Conservation (phyloP, 345 rosid genomes). For the Mangifera indica region DNA sequence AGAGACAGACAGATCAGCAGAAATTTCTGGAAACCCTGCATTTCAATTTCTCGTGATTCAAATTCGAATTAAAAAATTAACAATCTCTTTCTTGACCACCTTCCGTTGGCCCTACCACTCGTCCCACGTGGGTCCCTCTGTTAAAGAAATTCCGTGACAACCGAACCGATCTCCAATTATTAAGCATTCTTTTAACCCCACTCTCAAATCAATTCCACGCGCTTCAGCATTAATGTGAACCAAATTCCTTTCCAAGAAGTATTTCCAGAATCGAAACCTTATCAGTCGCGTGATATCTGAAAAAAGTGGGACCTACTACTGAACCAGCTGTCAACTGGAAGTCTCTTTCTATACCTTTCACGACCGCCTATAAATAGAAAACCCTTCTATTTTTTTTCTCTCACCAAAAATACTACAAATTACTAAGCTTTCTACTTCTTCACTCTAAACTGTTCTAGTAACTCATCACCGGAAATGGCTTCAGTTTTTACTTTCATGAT, state of each 20-base stretch:
- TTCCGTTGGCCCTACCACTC: neutral
- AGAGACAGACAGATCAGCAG: neutral
- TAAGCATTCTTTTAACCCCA: slow-evolving; percentile 2
- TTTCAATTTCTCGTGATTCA: neutral
- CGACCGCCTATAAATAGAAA: slow-evolving; percentile 33
- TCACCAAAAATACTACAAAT: too few species aligned
- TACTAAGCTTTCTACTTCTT: neutral
- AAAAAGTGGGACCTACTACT: neutral
- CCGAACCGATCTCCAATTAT: too few species aligned
- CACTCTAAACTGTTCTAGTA: neutral
- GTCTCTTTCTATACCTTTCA: slow-evolving; percentile 2
- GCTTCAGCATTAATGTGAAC: neutral
- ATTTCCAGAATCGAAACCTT: neutral
- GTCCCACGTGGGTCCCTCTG: slow-evolving; percentile 2
- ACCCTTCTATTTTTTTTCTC: neutral
- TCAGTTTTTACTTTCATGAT: slow-evolving; percentile 28
- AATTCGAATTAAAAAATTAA: neutral
- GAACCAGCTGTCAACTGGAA: slow-evolving; percentile 27
- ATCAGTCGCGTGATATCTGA: neutral
- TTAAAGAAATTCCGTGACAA: neutral
- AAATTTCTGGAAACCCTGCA: slow-evolving; percentile 14
- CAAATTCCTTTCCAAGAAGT: neutral
- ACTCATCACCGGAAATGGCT: slow-evolving; percentile 38
- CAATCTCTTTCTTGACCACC: neutral
- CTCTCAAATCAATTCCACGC: neutral